Conservation (phyloP, 768 basidiomycete genomes). For the Leccinum longicurvipes region DNA sequence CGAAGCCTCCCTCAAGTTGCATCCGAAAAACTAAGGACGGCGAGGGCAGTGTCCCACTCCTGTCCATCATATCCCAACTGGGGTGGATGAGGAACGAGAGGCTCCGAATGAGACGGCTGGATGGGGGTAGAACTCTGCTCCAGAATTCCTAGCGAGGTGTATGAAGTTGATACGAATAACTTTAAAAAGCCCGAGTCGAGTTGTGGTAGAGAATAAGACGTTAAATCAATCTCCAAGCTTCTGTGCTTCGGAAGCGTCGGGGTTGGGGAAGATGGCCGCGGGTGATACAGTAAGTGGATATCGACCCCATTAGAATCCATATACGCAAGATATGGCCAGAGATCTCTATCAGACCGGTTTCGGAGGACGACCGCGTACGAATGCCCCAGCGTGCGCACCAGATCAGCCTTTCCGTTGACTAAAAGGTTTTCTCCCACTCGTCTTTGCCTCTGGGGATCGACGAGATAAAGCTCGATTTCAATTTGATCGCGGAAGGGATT, state of each 20-base stretch:
- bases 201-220: conserved; percentile 42
- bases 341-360: conserved; percentile 48
- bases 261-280: conserved; percentile 33
- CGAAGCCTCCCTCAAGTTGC: neutral
- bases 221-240: conserved; percentile 37
- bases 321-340: conserved; percentile 63
- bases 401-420: conserved; percentile 44
- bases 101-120: conserved; percentile 14
- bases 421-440: conserved; percentile 47
- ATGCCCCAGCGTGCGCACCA: conserved; percentile 40
- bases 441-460: conserved; percentile 44
- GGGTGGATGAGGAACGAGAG: conserved; percentile 1
- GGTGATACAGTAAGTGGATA: conserved; percentile 55
- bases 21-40: conserved; percentile 20
- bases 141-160: conserved; percentile 45
- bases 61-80: conserved; percentile 15
- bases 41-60: conserved; percentile 32
- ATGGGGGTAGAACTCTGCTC: conserved; percentile 40
- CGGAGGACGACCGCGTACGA: conserved; percentile 48
- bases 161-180: conserved; percentile 52
- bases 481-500: conserved; percentile 47
- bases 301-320: conserved; percentile 57
- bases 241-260: conserved; percentile 45
- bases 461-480: conserved; percentile 49
- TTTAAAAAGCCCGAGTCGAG: conserved; percentile 53